Evolutionary conservation across 345 rosid genomes (phyloP).

Genomic region (Zanthoxylum bungeanum): DNA sequence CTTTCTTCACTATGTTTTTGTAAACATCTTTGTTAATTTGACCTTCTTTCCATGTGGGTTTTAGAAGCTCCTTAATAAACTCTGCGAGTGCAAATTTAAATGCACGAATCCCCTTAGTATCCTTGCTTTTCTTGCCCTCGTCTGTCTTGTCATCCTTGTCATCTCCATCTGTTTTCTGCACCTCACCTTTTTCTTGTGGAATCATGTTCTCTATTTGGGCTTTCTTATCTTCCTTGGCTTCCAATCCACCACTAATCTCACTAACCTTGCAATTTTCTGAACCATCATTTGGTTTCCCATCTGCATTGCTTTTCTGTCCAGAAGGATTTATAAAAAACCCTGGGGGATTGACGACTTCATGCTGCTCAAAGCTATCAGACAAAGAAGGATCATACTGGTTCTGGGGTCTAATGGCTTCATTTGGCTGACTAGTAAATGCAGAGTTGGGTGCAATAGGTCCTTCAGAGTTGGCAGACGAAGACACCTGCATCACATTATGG

Average conservation of each 20-base stretch:
- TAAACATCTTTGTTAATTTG: slow-evolving; percentile 82
- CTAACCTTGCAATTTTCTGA: slow-evolving; percentile 28
- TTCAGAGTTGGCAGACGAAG: slow-evolving; percentile 31
- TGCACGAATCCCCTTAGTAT: slow-evolving; percentile 60
- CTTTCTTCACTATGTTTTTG: slow-evolving; percentile 95
- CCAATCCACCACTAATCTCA: slow-evolving; percentile 31
- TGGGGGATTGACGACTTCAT: slow-evolving; percentile 15
- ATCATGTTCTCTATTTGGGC: slow-evolving; percentile 34
- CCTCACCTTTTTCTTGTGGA: slow-evolving; percentile 32
- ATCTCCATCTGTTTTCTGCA: slow-evolving; percentile 45
- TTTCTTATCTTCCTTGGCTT: slow-evolving; percentile 38
- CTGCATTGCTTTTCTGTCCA: slow-evolving; percentile 23
- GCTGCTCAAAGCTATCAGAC: slow-evolving; percentile 42
- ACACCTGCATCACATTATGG: slow-evolving; percentile 32
- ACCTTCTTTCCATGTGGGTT: slow-evolving; percentile 96
- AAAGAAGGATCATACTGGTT: slow-evolving; percentile 51
- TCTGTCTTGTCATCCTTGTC: slow-evolving; percentile 32
- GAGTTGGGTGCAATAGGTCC: slow-evolving; percentile 33
- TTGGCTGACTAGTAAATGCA: slow-evolving; percentile 30
- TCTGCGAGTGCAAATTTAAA: slow-evolving; percentile 91
- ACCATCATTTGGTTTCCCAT: slow-evolving; percentile 28
- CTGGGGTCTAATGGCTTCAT: slow-evolving; percentile 29
- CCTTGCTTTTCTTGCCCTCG: slow-evolving; percentile 73
- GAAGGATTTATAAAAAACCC: slow-evolving; percentile 19
- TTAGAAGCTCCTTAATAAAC: slow-evolving; percentile 84